Evolutionary conservation across 139 green algal genomes (phyloP), one percentile per base, ranked within the genome.

Genomic region (Chlamydomonas incerta): DNA sequence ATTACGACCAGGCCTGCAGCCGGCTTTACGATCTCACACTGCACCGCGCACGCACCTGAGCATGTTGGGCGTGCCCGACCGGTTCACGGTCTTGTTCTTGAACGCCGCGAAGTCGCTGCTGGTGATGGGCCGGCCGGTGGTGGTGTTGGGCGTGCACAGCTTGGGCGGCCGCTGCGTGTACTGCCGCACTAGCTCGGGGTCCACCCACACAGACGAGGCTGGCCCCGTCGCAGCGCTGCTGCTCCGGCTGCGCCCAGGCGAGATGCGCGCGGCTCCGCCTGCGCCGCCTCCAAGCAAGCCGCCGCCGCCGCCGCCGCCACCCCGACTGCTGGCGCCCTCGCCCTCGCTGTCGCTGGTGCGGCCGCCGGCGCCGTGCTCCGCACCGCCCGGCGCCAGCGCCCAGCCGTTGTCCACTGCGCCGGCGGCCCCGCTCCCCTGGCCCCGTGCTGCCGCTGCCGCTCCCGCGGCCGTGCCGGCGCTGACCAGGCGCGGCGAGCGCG

Each of bases 141-240:
- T n/a, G 52, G 70, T 69, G 80, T 86, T 86, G 33, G 80, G 80
- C 52, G 80, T 86, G 26, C 23, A 60, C 67, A 86, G 80, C 67
- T 86, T 86, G 15, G 80, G 80, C 34, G 80, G 80, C 28, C 50
- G 67, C 52, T 77, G 33, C 3, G 80, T 86, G 80, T 86, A 86
- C 37, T 62, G 33, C 26, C 67, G 67, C 26, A 86, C 67, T 9
- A 86, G 31, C 26, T 76, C 80, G 1, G 80, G 80, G 31, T 86
- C 80, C 67, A 86, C 80, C 5, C 60, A 20, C 29, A 83, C 60
- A 13, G 41, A 50, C 41, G 41, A 50, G 6, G 41, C 41, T 13
- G 41, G 41, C 6, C 41, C 41, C 41, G 41, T 50, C 6, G 41
- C 41, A 8, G 41, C 41, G 8, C 41, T 50, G 41, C 41, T 50